phyloP scores from a whole-genome alignment of 176 grass and related monocot species.

The maize (Zea mays) region DNA sequence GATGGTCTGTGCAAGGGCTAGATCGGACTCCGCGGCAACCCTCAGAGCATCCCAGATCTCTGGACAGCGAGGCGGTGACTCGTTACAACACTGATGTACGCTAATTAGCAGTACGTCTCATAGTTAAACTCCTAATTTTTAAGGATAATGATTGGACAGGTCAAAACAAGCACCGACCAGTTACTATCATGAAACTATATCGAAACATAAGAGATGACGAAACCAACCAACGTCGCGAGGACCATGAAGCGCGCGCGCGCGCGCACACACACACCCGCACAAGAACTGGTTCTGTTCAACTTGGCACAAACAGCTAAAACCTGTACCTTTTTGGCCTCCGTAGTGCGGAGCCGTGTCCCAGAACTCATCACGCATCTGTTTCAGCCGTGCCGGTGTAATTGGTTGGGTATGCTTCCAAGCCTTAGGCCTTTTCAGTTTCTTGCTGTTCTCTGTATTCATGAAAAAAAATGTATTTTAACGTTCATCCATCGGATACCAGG shows the following conservation, averaged over 20 bases:
- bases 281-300: conserved; percentile 1
- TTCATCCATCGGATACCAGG: conserved; percentile 11
- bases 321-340: conserved; percentile 85
- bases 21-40: conserved; percentile 74
- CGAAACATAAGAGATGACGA: not conserved
- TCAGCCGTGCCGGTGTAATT: conserved; percentile 60
- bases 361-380: conserved; percentile 92
- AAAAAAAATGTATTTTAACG: not conserved
- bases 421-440: conserved; percentile 84
- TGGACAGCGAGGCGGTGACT: conserved; percentile 28
- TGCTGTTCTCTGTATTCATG: conserved; percentile 64
- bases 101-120: not conserved
- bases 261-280: not conserved
- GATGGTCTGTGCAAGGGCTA: conserved; percentile 80
- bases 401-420: conserved; percentile 85
- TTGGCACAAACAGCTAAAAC: not conserved
- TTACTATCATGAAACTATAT: not conserved
- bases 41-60: conserved; percentile 97
- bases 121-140: not conserved
- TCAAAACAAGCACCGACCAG: not conserved
- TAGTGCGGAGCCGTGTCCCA: conserved; percentile 97
- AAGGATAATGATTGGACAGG: not conserved
- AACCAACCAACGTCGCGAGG: conserved; percentile 8
- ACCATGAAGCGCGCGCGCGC: not conserved
- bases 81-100: conserved; percentile 25